Evolutionary conservation across 352 stramenopile genomes (phyloP).

Genomic region (Phytophthora ramorum): DNA sequence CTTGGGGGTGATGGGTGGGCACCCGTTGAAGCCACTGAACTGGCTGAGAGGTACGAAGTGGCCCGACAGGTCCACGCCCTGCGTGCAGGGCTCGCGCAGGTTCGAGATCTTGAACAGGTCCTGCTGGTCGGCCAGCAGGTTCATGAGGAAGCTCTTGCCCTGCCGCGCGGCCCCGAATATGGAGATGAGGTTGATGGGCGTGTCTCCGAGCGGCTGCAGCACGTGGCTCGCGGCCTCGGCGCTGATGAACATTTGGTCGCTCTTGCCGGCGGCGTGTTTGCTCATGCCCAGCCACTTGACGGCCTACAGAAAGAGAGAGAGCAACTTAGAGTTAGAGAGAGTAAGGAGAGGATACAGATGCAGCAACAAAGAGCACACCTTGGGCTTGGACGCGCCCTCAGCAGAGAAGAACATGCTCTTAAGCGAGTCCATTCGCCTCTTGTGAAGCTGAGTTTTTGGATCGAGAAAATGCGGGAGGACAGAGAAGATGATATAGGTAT

Average conservation of each 20-base stretch:
- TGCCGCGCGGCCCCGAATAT: slow-evolving; percentile 88
- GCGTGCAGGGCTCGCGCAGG: slow-evolving; percentile 83
- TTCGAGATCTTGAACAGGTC: slow-evolving; percentile 91
- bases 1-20: slow-evolving; percentile 40
- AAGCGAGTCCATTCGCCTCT: slow-evolving; percentile 33
- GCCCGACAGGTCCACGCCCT: slow-evolving; percentile 83
- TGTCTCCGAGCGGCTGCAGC: slow-evolving; percentile 65
- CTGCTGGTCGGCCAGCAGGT: slow-evolving; percentile 85
- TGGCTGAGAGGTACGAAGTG: slow-evolving; percentile 73
- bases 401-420: slow-evolving; percentile 47
- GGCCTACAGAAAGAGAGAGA: slow-evolving; percentile 41
- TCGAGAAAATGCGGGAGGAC: neutral
- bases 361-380: slow-evolving; percentile 3
- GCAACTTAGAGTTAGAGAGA: slow-evolving; percentile 21
- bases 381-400: slow-evolving; percentile 24
- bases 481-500: slow-evolving; percentile 14
- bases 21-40: slow-evolving; percentile 81
- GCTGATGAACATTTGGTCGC: slow-evolving; percentile 78
- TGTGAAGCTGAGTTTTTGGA: slow-evolving; percentile 22
- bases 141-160: slow-evolving; percentile 91
- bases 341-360: neutral
- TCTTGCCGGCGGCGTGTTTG: slow-evolving; percentile 41
- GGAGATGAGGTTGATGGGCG: slow-evolving; percentile 82
- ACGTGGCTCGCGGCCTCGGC: slow-evolving; percentile 63
- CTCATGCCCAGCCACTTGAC: slow-evolving; percentile 89